These are phyloP conservation scores for Rhizodiscina lignyota DNA, from an alignment of 495 filamentous ascomycete species.

Conservation along the genomic window DNA sequence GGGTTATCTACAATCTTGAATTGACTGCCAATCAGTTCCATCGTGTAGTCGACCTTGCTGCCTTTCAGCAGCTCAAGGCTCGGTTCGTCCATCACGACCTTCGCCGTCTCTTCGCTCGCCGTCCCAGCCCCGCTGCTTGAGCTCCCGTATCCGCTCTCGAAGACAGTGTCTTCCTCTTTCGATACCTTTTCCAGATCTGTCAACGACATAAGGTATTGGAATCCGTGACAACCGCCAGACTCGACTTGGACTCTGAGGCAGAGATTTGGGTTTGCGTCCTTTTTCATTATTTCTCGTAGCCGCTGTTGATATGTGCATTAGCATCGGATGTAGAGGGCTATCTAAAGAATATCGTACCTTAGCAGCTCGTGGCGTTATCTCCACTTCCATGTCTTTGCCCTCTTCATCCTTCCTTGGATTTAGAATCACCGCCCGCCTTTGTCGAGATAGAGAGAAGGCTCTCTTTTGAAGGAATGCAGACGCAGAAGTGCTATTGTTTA, in stretches of 20 bases:
- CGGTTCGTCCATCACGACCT: constrained; percentile 74
- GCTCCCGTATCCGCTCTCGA: constrained; percentile 16
- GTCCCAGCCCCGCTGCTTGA: constrained; percentile 2
- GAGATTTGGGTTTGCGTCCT: constrained; percentile 64
- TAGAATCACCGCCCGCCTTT: no score
- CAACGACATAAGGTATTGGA: constrained; percentile 90
- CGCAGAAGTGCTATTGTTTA: no score
- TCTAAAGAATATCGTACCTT: not conserved
- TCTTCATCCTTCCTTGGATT: not conserved
- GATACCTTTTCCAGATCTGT: constrained; percentile 41
- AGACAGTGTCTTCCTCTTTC: constrained; percentile 61
- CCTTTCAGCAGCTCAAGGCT: constrained; percentile 82
- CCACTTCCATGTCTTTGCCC: not conserved
- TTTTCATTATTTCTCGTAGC: constrained; percentile 50
- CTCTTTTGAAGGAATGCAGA: no score
- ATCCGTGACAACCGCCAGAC: constrained; percentile 88
- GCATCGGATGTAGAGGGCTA: not conserved
- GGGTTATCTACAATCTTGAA: constrained; percentile 95
- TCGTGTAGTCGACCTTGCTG: constrained; percentile 87
- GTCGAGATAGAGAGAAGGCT: no score
- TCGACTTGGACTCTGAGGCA: constrained; percentile 82
- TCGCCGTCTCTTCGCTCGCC: constrained; percentile 31
- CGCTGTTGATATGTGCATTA: constrained; percentile 20
- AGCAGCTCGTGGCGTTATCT: not conserved
- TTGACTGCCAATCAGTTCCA: constrained; percentile 93